Evolutionary conservation across 352 stramenopile genomes (phyloP), one percentile per base, ranked within the genome.

Genomic region (Pythium dissimile): DNA sequence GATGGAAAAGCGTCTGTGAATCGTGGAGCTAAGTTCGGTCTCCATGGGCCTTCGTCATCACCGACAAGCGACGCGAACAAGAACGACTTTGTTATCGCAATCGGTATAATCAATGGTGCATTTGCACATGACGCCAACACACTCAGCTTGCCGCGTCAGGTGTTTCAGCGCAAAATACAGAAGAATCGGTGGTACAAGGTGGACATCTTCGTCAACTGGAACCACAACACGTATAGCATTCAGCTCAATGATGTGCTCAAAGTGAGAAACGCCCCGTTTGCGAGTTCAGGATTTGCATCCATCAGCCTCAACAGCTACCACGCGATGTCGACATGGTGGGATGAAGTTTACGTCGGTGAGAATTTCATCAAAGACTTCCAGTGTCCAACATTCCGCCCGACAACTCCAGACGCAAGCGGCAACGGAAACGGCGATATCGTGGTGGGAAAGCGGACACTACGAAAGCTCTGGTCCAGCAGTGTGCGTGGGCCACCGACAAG

Each of bases 321-420:
- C 38, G 55, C 77, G 0, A 89, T 90, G 69, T 88, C 72, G 16
- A 86, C 70, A 28, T 98, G 94, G 90, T 98, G 97, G 78, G 96
- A 99, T 71, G 96, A 99, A 59, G 84, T 99, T 32, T 98, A 97
- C 66, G 77, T 98, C 3, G 96, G 96, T 16, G 67, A 88, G 6
- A 92, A 98, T 55, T 86, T 90, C 57, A 72, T 95, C n/a, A 82
- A 97, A 63, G 73, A 69, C 5, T 98, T 98, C 54, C 63, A 64
- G 7, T 98, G 95, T 64, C 95, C 96, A 11, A 66, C 55, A 15
- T 32, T 73, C 27, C 51, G 65, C 15, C 30, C 54, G 3, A 48
- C 20, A 21, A 13, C 37, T 32, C 2, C 43, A 1, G 54, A 39
- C 20, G 52, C 26, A 4, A 68, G 63, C 24, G 64, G 71, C 3